A percentile compares a stretch with the other conserved stretches of the same genome.
Conservation (phyloP, 176 grass and related monocot genomes). For the Oryza rufipogon region DNA sequence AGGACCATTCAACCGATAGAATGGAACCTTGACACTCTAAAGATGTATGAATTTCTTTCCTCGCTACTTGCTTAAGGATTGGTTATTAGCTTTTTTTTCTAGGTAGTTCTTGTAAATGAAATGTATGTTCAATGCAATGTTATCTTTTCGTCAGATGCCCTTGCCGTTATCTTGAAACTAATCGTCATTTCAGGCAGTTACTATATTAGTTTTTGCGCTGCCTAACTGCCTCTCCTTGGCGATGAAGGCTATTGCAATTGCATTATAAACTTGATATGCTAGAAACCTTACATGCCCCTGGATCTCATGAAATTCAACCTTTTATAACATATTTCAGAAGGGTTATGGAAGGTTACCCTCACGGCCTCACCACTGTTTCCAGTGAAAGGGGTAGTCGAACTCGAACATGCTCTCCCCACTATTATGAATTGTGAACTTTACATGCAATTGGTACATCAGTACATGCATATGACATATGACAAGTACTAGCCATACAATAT, state of each 20-base stretch:
- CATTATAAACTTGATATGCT: background rate
- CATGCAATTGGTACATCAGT: background rate
- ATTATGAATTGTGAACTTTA: background rate
- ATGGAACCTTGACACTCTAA: background rate
- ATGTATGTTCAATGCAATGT: background rate
- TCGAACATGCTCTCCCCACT: background rate
- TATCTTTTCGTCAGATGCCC: background rate
- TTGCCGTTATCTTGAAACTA: background rate
- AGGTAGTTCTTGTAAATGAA: constrained; percentile 9
- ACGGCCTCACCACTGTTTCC: background rate
- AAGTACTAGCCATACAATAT: background rate
- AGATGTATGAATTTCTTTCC: too few species aligned
- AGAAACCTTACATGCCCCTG: background rate
- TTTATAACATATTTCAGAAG: background rate
- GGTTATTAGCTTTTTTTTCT: background rate
- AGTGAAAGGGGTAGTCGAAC: background rate
- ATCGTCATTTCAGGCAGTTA: background rate
- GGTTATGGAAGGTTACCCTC: background rate
- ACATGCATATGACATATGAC: too few species aligned
- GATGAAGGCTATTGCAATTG: background rate
- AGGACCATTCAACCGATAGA: constrained; percentile 6
- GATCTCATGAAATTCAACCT: background rate
- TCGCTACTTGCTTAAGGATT: background rate
- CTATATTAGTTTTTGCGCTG: background rate
- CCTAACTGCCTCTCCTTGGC: background rate